Conservation (phyloP, 768 basidiomycete species). For the Coprinopsis strossmayeri region DNA sequence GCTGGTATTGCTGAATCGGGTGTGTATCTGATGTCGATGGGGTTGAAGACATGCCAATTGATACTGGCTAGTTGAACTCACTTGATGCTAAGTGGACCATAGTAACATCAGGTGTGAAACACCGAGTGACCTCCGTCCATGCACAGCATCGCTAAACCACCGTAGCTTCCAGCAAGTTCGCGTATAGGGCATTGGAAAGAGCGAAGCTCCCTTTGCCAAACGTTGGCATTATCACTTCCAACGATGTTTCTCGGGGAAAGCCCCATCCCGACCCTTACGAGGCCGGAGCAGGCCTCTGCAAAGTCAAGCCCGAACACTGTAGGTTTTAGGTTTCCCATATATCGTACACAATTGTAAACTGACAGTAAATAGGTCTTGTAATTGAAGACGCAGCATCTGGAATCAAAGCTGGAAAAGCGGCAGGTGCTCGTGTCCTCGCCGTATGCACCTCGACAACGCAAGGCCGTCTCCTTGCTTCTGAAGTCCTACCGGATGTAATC, state of each 20-base stretch:
- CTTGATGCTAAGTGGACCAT: constrained; percentile 60
- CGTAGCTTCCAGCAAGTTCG: constrained; percentile 68
- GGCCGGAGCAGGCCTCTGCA: constrained; percentile 58
- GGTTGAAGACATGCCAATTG: too few species aligned
- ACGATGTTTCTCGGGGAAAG: constrained; percentile 69
- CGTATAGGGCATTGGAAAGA: constrained; percentile 57
- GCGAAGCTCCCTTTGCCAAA: constrained; percentile 55
- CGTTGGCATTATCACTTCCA: constrained; percentile 64
- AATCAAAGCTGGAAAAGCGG: constrained; percentile 64
- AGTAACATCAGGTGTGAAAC: constrained; percentile 65
- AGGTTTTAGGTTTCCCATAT: constrained; percentile 16
- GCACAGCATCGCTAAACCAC: neutral
- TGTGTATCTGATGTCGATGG: too few species aligned
- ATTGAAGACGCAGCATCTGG: constrained; percentile 90
- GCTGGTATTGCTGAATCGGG: constrained; percentile 45
- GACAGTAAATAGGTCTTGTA: constrained; percentile 70
- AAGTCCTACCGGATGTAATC: constrained; percentile 57
- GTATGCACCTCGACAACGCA: constrained; percentile 77
- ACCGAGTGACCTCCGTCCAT: neutral
- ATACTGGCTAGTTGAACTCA: constrained; percentile 20
- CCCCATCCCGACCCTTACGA: constrained; percentile 89
- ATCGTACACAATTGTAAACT: too few species aligned
- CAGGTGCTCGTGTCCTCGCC: constrained; percentile 71
- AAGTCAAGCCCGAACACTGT: constrained; percentile 55
- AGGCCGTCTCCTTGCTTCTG: constrained; percentile 42